Conservation (phyloP, 768 basidiomycete genomes). For the Coprinellus micaceus region DNA sequence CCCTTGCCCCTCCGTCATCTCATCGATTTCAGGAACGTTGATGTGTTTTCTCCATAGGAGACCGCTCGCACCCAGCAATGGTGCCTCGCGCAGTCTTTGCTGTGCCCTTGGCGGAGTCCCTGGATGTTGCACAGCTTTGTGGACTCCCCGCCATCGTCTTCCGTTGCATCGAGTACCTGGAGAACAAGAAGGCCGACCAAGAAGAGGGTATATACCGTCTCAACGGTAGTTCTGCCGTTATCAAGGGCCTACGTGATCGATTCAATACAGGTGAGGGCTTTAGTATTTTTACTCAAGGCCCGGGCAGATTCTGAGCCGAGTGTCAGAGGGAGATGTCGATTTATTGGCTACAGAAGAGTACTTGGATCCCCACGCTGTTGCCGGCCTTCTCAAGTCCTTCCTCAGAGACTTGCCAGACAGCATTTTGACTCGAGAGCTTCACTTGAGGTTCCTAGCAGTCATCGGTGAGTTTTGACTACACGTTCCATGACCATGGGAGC, state of each 20-base stretch:
- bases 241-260: conserved; percentile 87
- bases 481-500: conserved; percentile 5
- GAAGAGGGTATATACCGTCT: conserved; percentile 98
- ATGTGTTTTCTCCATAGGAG: conserved; percentile 20
- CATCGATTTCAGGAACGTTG: conserved; percentile 11
- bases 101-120: conserved; percentile 79
- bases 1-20: background rate
- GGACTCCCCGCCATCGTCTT: conserved; percentile 93
- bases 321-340: conserved; percentile 91
- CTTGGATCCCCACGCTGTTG: conserved; percentile 97
- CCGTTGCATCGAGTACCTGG: conserved; percentile 91
- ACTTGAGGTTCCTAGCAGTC: conserved; percentile 85
- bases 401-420: conserved; percentile 91
- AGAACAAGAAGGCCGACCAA: conserved; percentile 88
- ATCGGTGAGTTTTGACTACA: conserved; percentile 75
- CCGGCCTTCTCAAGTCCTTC: conserved; percentile 90
- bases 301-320: background rate
- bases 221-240: conserved; percentile 91
- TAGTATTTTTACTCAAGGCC: conserved; percentile 10
- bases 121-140: conserved; percentile 86
- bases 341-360: conserved; percentile 84
- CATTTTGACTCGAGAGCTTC: conserved; percentile 88
- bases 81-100: conserved; percentile 81
- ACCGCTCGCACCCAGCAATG: conserved; percentile 36
- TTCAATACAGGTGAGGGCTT: conserved; percentile 77